Evolutionary conservation across 2,329 filamentous ascomycete genomes (phyloP).

Genomic region (Fusarium succisae): DNA sequence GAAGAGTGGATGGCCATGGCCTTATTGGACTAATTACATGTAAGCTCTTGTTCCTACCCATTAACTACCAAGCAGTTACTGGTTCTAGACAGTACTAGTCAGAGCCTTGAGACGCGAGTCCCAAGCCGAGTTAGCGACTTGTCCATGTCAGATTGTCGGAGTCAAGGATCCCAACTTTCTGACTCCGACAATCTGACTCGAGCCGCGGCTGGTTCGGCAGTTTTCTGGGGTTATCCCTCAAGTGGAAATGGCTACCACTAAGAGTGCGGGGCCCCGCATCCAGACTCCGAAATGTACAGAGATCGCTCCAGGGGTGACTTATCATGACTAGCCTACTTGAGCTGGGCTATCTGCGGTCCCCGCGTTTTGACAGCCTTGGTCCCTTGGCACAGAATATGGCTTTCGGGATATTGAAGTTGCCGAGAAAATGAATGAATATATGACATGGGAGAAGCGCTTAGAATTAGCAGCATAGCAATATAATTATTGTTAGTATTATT

Average conservation of each 20-base stretch:
- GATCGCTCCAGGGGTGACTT: accelerated
- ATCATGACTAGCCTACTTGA: not conserved
- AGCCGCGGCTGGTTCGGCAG: not conserved
- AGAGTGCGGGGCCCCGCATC: not conserved
- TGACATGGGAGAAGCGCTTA: too few species aligned
- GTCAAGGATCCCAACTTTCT: not conserved
- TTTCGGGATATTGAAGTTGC: too few species aligned
- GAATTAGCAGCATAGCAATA: too few species aligned
- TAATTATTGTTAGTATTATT: too few species aligned
- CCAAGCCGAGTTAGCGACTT: accelerated
- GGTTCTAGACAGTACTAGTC: not conserved
- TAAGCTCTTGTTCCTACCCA: accelerated
- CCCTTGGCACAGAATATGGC: not conserved
- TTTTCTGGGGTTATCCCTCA: not conserved
- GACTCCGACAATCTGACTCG: not conserved
- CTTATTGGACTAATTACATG: not conserved
- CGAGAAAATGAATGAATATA: too few species aligned
- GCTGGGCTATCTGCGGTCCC: not conserved
- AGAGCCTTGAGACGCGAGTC: not conserved
- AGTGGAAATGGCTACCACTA: not conserved
- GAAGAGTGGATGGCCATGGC: not conserved
- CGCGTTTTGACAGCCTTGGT: not conserved
- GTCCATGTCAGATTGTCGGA: not conserved
- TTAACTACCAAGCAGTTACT: accelerated
- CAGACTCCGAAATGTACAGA: not conserved